phyloP scores from a whole-genome alignment of 805 yeast species.

The Metschnikowia kofuensis region DNA sequence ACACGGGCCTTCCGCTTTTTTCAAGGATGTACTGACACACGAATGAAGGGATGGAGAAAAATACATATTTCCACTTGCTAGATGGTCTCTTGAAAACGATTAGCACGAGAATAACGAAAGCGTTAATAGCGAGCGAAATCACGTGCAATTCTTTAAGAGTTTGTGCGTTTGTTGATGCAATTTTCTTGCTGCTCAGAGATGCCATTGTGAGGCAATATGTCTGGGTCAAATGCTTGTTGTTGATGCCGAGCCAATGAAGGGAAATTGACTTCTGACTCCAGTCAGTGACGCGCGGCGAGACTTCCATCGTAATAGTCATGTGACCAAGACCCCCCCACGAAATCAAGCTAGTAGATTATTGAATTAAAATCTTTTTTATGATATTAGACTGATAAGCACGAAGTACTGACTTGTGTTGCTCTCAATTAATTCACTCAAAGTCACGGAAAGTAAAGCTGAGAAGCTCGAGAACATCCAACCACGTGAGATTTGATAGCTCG shows the following conservation, averaged over 20 bases:
- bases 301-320: constrained; percentile 1
- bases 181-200: constrained; percentile 54
- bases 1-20: constrained; percentile 58
- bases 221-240: neutral
- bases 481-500: too few species aligned
- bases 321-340: neutral
- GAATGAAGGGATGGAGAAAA: constrained; percentile 37
- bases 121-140: constrained; percentile 22
- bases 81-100: constrained; percentile 15
- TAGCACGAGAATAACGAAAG: constrained; percentile 11
- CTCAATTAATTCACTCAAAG: too few species aligned
- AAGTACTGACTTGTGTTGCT: too few species aligned
- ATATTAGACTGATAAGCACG: too few species aligned
- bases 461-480: too few species aligned
- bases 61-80: constrained; percentile 21
- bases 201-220: constrained; percentile 41
- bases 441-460: too few species aligned
- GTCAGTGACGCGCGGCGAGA: too few species aligned
- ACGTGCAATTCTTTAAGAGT: constrained; percentile 39
- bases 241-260: neutral
- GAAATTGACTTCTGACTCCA: neutral
- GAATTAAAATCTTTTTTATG: too few species aligned
- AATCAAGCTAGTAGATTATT: neutral
- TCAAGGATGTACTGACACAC: constrained; percentile 54
- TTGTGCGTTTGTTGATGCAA: constrained; percentile 40